These are phyloP conservation scores for Ilyonectria destructans DNA, from an alignment of 2,329 filamentous ascomycete genomes.

Conservation along the genomic window DNA sequence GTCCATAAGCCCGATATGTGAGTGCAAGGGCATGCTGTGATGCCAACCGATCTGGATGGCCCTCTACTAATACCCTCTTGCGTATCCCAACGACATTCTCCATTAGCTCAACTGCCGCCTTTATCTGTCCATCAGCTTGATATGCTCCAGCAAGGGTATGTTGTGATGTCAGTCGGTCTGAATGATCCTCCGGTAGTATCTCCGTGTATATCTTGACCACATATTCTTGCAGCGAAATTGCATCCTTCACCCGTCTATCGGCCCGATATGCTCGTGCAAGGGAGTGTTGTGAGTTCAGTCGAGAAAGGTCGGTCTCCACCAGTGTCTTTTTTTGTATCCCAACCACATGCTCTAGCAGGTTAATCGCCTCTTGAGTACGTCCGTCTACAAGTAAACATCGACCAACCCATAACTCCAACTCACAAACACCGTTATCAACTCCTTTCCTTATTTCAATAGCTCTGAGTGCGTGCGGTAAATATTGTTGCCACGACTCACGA, in stretches of 20 bases:
- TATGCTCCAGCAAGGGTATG: conserved; percentile 1
- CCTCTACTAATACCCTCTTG: neutral
- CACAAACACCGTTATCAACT: too few species aligned
- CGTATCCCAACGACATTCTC: neutral
- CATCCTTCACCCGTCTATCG: too few species aligned
- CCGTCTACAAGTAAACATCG: neutral
- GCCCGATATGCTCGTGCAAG: too few species aligned
- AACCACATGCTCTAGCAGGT: neutral
- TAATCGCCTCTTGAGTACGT: neutral
- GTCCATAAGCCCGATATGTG: neutral
- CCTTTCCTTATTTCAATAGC: too few species aligned
- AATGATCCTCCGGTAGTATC: neutral
- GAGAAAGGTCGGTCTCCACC: too few species aligned
- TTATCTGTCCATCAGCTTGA: neutral
- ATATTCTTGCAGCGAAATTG: too few species aligned
- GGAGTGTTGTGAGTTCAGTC: too few species aligned
- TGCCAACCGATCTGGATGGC: neutral
- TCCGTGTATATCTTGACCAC: too few species aligned
- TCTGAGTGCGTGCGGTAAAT: conserved; percentile 31
- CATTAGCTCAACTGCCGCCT: neutral
- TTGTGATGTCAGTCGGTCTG: neutral
- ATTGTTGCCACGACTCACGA: conserved; percentile 26
- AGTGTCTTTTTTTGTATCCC: neutral
- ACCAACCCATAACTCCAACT: neutral
- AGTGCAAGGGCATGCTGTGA: conserved; percentile 2